A percentile compares a stretch with the other conserved stretches of the same genome.
Conservation (phyloP, 352 stramenopile genomes). For the Phytophthora syringae region DNA sequence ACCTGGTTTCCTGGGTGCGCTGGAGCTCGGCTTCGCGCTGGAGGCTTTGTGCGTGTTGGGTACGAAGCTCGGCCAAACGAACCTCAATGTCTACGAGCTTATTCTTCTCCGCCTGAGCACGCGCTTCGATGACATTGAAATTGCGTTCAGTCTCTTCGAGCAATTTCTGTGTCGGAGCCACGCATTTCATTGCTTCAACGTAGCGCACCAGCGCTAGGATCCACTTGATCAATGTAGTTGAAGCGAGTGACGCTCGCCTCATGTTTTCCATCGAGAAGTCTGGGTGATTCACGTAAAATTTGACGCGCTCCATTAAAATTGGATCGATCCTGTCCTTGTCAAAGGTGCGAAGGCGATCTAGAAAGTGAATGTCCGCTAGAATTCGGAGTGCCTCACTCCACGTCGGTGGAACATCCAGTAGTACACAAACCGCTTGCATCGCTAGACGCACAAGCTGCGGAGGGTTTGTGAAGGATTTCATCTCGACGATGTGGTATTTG, state of each 20-base stretch:
- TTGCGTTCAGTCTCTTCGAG: slow-evolving; percentile 49
- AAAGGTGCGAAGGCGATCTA: slow-evolving; percentile 66
- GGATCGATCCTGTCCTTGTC: slow-evolving; percentile 60
- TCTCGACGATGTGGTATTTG: slow-evolving; percentile 82
- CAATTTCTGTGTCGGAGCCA: slow-evolving; percentile 58
- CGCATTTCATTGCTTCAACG: slow-evolving; percentile 70
- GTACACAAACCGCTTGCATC: slow-evolving; percentile 80
- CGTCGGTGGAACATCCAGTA: slow-evolving; percentile 62
- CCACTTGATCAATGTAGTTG: slow-evolving; percentile 78
- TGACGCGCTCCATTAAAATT: slow-evolving; percentile 53
- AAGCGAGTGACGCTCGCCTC: slow-evolving; percentile 70
- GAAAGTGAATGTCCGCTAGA: slow-evolving; percentile 71
- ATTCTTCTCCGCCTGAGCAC: slow-evolving; percentile 48
- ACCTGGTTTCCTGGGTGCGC: slow-evolving; percentile 51
- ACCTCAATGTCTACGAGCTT: slow-evolving; percentile 65
- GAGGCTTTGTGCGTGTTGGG: slow-evolving; percentile 38
- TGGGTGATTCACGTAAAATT: slow-evolving; percentile 70
- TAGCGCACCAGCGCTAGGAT: slow-evolving; percentile 72
- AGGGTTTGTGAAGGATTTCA: slow-evolving; percentile 80
- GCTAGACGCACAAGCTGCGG: slow-evolving; percentile 74
- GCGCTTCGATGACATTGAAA: slow-evolving; percentile 48
- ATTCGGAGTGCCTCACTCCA: slow-evolving; percentile 74
- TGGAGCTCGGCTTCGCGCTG: slow-evolving; percentile 59
- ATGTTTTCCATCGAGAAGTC: slow-evolving; percentile 85
- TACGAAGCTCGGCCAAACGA: slow-evolving; percentile 50